Percentiles rank a stretch among this genome's conserved stretches.
Conservation (phyloP, 257 asterid species). For the Osmanthus fragrans region DNA sequence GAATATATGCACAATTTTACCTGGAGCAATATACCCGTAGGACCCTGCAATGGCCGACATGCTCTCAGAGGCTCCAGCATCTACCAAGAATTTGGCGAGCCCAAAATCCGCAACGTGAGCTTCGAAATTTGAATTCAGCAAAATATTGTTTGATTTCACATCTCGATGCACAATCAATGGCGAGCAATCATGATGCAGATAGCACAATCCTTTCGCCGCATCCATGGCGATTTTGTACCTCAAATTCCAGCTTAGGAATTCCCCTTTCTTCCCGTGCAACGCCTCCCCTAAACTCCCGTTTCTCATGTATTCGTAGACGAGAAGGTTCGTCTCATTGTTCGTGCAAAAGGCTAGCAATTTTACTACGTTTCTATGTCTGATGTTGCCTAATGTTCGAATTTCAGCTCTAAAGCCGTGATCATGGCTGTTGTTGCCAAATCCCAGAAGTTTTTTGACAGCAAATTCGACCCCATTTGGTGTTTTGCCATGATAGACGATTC, state of each 20-base stretch:
- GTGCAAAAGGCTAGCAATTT: conserved; percentile 80
- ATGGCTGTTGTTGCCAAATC: conserved; percentile 52
- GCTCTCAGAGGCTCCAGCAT: conserved; percentile 82
- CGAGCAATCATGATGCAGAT: conserved; percentile 91
- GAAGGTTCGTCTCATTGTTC: conserved; percentile 77
- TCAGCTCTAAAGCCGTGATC: conserved; percentile 92
- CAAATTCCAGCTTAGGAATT: conserved; percentile 65
- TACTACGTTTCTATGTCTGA: conserved; percentile 81
- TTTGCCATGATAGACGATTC: conserved; percentile 83
- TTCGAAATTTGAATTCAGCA: conserved; percentile 72
- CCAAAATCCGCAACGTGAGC: conserved; percentile 98
- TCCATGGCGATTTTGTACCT: conserved; percentile 83
- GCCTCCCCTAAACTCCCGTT: conserved; percentile 96
- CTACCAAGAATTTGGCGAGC: conserved; percentile 81
- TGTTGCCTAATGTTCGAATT: conserved; percentile 83
- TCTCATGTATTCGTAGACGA: conserved; percentile 90
- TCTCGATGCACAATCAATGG: conserved; percentile 91
- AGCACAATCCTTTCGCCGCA: conserved; percentile 86
- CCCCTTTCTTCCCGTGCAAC: conserved; percentile 78
- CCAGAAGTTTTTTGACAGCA: conserved; percentile 81
- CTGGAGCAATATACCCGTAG: conserved; percentile 99
- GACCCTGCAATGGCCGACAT: conserved; percentile 98
- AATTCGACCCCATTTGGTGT: conserved; percentile 74
- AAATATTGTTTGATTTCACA: conserved; percentile 83
- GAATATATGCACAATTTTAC: conserved; percentile 31